Evolutionary conservation across 306 rosid genomes (phyloP), one percentile per base, ranked within the genome.

Genomic region (Carpinus fangiana): DNA sequence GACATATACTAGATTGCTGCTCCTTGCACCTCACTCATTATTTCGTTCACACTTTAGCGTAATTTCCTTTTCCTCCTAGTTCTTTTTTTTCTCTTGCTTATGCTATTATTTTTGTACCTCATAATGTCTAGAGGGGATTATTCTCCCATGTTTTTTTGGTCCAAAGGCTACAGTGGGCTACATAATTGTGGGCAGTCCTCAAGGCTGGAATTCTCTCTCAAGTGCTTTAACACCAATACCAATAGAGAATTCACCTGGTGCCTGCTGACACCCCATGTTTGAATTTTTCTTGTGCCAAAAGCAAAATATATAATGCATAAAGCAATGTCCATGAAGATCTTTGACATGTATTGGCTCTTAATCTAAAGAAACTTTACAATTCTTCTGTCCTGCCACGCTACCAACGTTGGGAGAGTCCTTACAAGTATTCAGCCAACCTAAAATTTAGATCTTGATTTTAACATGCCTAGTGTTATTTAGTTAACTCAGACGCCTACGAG

Each of bases 1-100:
- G 84, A 91, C 99, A 12, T 95, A 95, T 86, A 70, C 90, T 54
- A 90, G 99, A 76, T 76, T 95, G 84, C 90, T 95, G 80, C 98
- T 95, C 81, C 77, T 95, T 53, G 86, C 97, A 26, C 98, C 99
- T 66, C 94, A 93, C 81, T 87, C 98, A 57, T 86, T 95, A 52
- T 90, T 93, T 45, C 98, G 99, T 72, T 90, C 99, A 12, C 99
- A 90, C 90, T 95, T 95, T 88, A 90, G 73, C 76, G 99, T 95
- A 91, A 66, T 80, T 76, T 65, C 76, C 70, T 73, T 56, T 10
- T 69, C 75, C 83, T 59, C 4, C 14, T 48, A 48, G 2, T 48
- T 48, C 14, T 62, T 64, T 64, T 34, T 0, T 2, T 10, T 4
- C 78, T 73, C 17, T 66, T 64, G 26, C 72, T 47, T 46, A 47